phyloP scores from a whole-genome alignment of 148 eudicot genomes.

The Vaccinium corymbosum region DNA sequence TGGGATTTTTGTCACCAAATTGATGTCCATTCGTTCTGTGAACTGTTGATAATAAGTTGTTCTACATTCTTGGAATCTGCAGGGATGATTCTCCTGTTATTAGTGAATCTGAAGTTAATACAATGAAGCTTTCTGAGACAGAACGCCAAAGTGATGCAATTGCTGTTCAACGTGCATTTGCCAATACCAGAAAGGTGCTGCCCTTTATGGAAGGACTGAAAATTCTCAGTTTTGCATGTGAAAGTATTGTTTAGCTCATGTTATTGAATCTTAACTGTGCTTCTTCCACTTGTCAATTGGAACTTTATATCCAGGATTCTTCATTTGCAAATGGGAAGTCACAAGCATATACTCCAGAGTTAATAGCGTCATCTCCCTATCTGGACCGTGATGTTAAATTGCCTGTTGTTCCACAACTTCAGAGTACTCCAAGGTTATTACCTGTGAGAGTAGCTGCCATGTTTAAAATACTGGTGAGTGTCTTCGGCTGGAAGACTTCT shows the following conservation, averaged over 20 bases:
- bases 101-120: conserved; percentile 37
- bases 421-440: conserved; percentile 59
- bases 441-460: conserved; percentile 81
- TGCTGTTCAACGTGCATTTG: conserved; percentile 96
- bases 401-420: conserved; percentile 74
- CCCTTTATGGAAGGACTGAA: conserved; percentile 43
- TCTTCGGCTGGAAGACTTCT: conserved; percentile 1
- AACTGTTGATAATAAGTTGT: conserved; percentile 18
- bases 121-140: conserved; percentile 46
- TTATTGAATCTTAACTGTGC: background rate
- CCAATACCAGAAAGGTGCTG: conserved; percentile 69
- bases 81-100: conserved; percentile 56
- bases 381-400: conserved; percentile 28
- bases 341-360: conserved; percentile 64
- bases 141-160: conserved; percentile 87
- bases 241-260: background rate
- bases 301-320: conserved; percentile 41
- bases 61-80: conserved; percentile 19
- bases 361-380: conserved; percentile 60
- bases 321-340: conserved; percentile 61
- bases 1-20: conserved; percentile 17
- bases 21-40: background rate
- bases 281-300: conserved; percentile 7
- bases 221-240: background rate
- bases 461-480: conserved; percentile 87